Evolutionary conservation across 441 rosid species (phyloP), one percentile per base, ranked within the genome.

Genomic region (Geranium incanum): DNA sequence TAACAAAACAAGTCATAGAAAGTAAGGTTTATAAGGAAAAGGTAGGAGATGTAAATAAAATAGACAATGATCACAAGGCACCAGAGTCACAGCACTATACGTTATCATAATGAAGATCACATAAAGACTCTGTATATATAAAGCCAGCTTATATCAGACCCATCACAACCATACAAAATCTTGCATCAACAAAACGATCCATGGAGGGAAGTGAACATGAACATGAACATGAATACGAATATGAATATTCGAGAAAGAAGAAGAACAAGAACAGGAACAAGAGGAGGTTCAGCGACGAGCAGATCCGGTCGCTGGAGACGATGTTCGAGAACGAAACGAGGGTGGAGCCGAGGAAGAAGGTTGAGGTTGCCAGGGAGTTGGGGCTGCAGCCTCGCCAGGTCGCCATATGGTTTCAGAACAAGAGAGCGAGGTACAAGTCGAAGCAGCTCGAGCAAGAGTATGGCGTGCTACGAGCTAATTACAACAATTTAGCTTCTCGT

Each of bases 81-180:
- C n/a, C 0, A 41, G 48, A 69, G 60, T 75, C 73, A 70, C 70
- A 76, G 66, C 75, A 68, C 71, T 28, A 50, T 74, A 76, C 78
- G 81, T 12, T 66, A 72, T 74, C 71, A 68, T 68, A 45, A 45
- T 41, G 7, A 41, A 8, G 6, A 41, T 5, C 45, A 41, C 33
- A 28, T 28, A 28, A 2, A 28, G 33, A 28, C 33, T 28, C 3
- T 28, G 16, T 2, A n/a, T 50, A 50, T 50, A 50, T 50, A 50
- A 8, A 13, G 59, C 3, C 16, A 50, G 18, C 59, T 1, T 0
- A 0, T 15, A 28, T 28, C 33, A 28, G 33, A 28, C 33, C 33
- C 33, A 28, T 28, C 33, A 28, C 33, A 28, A 28, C 15, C 62
- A 55, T 15, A 21, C 62, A 55, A 19, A 15, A 15, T 21, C 16